Evolutionary conservation across 1,284 basidiomycete species (phyloP).

Genomic region (Cutaneotrichosporon dermatis): DNA sequence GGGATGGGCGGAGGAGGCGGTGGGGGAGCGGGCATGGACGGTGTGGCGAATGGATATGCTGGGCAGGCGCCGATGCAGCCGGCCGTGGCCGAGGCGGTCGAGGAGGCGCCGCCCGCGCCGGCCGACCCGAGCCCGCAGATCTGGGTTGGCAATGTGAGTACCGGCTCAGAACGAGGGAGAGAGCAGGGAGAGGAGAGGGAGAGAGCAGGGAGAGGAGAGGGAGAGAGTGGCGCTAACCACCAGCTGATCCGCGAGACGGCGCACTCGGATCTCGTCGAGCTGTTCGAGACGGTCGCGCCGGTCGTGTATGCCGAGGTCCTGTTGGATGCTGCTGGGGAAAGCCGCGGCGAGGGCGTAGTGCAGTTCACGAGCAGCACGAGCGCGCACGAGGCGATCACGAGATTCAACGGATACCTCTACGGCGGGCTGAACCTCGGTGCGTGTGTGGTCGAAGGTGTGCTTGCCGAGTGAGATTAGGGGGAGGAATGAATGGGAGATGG

Average conservation of each 20-base stretch:
- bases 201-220: background rate
- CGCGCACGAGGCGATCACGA: conserved; percentile 89
- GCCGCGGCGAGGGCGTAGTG: conserved; percentile 90
- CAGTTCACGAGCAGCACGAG: conserved; percentile 85
- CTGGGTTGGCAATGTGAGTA: conserved; percentile 89
- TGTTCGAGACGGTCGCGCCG: conserved; percentile 95
- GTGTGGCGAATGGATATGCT: conserved; percentile 9
- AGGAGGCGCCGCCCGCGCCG: conserved; percentile 37
- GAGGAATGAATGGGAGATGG: too few relatives aligned
- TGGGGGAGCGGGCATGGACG: background rate
- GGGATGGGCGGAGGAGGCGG: background rate
- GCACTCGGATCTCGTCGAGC: conserved; percentile 96
- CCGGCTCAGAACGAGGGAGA: background rate
- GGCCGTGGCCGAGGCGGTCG: conserved; percentile 42
- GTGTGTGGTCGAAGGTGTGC: background rate
- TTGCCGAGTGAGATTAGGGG: too few relatives aligned
- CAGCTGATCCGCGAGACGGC: conserved; percentile 97
- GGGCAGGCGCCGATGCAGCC: conserved; percentile 13
- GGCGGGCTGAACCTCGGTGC: conserved; percentile 78
- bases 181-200: background rate
- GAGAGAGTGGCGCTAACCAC: too few relatives aligned
- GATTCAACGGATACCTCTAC: conserved; percentile 88
- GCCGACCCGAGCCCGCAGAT: conserved; percentile 91
- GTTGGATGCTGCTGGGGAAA: conserved; percentile 75
- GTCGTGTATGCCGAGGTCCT: conserved; percentile 92